These are phyloP conservation scores for Sophora flavescens DNA, from an alignment of 306 rosid species.

Conservation along the genomic window DNA sequence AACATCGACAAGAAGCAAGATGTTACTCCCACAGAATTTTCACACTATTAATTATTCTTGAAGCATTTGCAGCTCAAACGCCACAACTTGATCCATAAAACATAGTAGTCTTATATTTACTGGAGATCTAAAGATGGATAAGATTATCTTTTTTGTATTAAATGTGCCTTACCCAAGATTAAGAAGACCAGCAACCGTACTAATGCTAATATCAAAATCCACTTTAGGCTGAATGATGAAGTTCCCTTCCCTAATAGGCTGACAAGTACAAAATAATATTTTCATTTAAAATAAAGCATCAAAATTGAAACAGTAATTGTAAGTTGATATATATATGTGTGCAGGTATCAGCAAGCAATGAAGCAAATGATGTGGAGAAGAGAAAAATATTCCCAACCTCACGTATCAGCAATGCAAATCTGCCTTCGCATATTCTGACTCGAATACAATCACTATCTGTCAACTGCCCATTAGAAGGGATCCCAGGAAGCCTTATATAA, in stretches of 20 bases:
- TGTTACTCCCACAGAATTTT: background rate
- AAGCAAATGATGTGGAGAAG: constrained; percentile 22
- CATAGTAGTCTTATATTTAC: background rate
- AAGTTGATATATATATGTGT: constrained; percentile 4
- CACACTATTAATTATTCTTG: constrained; percentile 23
- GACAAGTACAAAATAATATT: constrained; percentile 44
- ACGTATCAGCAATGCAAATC: constrained; percentile 93
- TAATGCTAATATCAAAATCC: constrained; percentile 95
- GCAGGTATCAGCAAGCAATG: constrained; percentile 21
- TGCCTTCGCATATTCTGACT: constrained; percentile 98
- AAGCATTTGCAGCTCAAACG: constrained; percentile 33
- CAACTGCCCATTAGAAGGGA: constrained; percentile 84
- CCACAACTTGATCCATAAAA: constrained; percentile 38
- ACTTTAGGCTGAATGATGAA: constrained; percentile 99
- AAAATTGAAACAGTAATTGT: constrained; percentile 23
- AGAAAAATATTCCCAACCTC: constrained; percentile 66
- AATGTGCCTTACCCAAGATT: constrained; percentile 87
- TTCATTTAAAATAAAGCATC: constrained; percentile 33
- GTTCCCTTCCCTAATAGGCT: constrained; percentile 99
- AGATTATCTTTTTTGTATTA: constrained; percentile 15
- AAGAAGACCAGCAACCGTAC: constrained; percentile 97
- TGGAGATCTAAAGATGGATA: constrained; percentile 32
- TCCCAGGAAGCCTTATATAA: constrained; percentile 92
- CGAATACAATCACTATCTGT: constrained; percentile 95
- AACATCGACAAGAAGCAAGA: constrained; percentile 16